Evolutionary conservation across 2,329 filamentous ascomycete genomes (phyloP).

Genomic region (Cladosporium colombiae): DNA sequence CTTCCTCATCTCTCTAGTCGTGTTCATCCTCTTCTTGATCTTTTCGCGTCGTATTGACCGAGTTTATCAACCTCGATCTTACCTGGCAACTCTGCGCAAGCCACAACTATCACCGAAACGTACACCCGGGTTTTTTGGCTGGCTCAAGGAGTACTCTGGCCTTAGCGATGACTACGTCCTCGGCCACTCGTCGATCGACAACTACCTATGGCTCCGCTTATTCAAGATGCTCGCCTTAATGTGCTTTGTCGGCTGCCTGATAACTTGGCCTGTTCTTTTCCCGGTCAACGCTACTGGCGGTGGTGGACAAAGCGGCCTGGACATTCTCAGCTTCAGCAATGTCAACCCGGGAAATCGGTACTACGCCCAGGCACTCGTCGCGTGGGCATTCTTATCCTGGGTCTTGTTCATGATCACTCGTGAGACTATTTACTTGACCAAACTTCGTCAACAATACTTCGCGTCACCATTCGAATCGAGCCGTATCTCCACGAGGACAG

Average conservation of each 20-base stretch:
- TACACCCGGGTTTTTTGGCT: slow-evolving; percentile 51
- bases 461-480: slow-evolving; percentile 45
- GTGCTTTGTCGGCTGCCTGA: slow-evolving; percentile 45
- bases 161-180: slow-evolving; percentile 48
- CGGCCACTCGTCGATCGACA: slow-evolving; percentile 48
- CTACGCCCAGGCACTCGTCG: slow-evolving; percentile 45
- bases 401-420: slow-evolving; percentile 48
- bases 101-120: slow-evolving; percentile 52
- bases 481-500: slow-evolving; percentile 47
- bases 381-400: slow-evolving; percentile 44
- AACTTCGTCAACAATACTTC: slow-evolving; percentile 49
- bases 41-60: slow-evolving; percentile 45
- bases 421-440: slow-evolving; percentile 47
- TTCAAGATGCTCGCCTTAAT: slow-evolving; percentile 47
- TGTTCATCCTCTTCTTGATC: slow-evolving; percentile 49
- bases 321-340: slow-evolving; percentile 39
- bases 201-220: slow-evolving; percentile 50
- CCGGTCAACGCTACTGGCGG: slow-evolving; percentile 46
- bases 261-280: slow-evolving; percentile 51
- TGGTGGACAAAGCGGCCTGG: slow-evolving; percentile 27
- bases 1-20: slow-evolving; percentile 46
- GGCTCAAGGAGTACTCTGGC: slow-evolving; percentile 47
- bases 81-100: slow-evolving; percentile 27
- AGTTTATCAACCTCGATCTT: slow-evolving; percentile 40
- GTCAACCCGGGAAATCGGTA: slow-evolving; percentile 42